Base-by-base conservation (phyloP, 2,329 filamentous ascomycete genomes). In the Cladophialophora immunda region DNA sequence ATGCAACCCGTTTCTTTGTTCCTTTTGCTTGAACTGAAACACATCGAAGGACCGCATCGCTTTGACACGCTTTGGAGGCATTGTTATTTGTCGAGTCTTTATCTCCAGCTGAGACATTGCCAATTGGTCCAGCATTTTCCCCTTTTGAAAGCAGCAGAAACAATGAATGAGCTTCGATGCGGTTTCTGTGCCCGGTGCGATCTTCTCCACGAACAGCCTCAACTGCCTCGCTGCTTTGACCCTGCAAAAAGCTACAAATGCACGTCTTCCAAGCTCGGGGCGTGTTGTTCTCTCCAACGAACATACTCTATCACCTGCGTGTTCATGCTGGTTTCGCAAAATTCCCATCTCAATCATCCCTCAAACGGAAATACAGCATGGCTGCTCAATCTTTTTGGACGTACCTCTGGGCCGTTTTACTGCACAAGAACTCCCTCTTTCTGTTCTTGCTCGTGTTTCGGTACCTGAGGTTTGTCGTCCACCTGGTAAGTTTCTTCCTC, bases 391-490 rank as follows among this genome's bases (percentile, higher is more conserved):
- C 22, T 19, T 32, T 30, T n/a, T 30, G 56, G 38, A 45, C 38
- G 22, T 8, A 5, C 38, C 25, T 56, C 19, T 29, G 54, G 25
- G 13, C 52, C 15, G 11, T 62, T 3, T 17, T 65, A 15, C 55
- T 25, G 22, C 32, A 62, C 22, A 22, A 19, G 11, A 58, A 65
- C 53, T 29, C 41, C 32, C 54, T 77, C 3, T 82, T 83, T 58
- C 15, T 75, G 0, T 59, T 76, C 5, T 76, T 83, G 1, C 81
- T 83, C 64, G 2, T 75, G 22, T 82, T 82, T 71, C 77, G 85
- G 0, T 87, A 86, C 67, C 62, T 79, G 0, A 81, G 84, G 1
- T 76, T 85, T 0, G 45, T 84, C 0, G 78, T 82, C 30, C 79
- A 85, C 70, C 58, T 81, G 1, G 29, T 82, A 0, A 79, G 78